A percentile compares a stretch with the other conserved stretches of the same genome.
phyloP scores from a whole-genome alignment of 345 rosid genomes.

The Populus tremula region DNA sequence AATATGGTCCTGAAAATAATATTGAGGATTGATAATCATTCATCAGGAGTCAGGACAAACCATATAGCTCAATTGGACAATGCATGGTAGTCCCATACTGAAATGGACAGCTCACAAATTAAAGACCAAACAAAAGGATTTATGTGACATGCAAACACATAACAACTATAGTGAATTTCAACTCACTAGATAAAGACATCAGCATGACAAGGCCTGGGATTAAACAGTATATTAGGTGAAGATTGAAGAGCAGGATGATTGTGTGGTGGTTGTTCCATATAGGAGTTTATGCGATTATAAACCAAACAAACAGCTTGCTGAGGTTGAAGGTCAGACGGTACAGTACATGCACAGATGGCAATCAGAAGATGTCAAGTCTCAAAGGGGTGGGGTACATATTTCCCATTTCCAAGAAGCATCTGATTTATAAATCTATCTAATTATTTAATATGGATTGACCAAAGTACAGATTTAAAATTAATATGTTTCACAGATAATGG shows the following conservation, averaged over 20 bases:
- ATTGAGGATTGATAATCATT: constrained; percentile 10
- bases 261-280: not conserved
- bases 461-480: not conserved
- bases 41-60: constrained; percentile 2
- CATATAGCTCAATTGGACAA: not conserved
- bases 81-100: not conserved
- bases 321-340: not conserved
- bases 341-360: not conserved
- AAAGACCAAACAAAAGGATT: not conserved
- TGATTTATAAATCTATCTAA: not conserved
- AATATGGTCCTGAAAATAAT: constrained; percentile 79
- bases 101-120: not conserved
- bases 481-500: not conserved
- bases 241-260: not conserved
- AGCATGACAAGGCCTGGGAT: not conserved
- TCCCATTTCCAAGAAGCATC: not conserved
- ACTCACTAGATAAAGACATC: not conserved
- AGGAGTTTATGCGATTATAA: not conserved
- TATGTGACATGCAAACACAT: not conserved
- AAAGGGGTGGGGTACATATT: no score
- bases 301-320: not conserved
- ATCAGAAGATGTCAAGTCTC: not conserved
- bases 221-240: not conserved
- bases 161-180: not conserved
- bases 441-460: no score